Conservation (phyloP, 139 green algal species). For the Haematococcus sp. region DNA sequence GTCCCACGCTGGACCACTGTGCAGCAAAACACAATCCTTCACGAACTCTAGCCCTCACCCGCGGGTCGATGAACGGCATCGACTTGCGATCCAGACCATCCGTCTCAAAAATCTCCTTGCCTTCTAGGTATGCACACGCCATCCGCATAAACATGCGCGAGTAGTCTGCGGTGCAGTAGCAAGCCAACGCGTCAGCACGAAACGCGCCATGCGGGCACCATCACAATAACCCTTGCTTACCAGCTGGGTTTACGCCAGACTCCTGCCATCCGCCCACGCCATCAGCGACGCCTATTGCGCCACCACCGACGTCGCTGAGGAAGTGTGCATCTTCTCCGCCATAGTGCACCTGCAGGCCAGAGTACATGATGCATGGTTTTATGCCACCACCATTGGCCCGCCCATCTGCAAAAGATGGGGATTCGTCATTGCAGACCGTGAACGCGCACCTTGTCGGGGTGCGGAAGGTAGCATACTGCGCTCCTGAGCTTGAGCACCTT, state of each 20-base stretch:
- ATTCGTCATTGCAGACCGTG: not conserved
- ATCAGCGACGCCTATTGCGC: conserved; percentile 80
- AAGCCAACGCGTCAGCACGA: not conserved
- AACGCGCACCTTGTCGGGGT: conserved; percentile 69
- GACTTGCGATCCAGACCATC: not conserved
- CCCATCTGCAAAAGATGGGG: no score
- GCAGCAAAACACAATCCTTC: no score
- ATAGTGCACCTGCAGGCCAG: conserved; percentile 45
- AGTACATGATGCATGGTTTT: no score
- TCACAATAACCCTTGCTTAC: conserved; percentile 6
- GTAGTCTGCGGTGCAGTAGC: conserved; percentile 62
- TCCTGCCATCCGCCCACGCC: conserved; percentile 89
- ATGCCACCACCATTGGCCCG: no score
- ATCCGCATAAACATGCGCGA: conserved; percentile 73
- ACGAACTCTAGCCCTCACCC: no score
- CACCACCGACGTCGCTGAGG: conserved; percentile 50
- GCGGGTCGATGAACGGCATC: conserved; percentile 15
- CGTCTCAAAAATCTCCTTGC: conserved; percentile 31
- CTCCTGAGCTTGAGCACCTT: conserved; percentile 37
- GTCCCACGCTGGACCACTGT: no score
- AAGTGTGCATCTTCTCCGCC: conserved; percentile 88
- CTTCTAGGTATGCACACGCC: conserved; percentile 62
- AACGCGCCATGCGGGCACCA: no score
- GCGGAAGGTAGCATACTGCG: conserved; percentile 58
- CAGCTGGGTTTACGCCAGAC: conserved; percentile 80